Evolutionary conservation across 768 basidiomycete species (phyloP).

Genomic region (Termitomyces sp.): DNA sequence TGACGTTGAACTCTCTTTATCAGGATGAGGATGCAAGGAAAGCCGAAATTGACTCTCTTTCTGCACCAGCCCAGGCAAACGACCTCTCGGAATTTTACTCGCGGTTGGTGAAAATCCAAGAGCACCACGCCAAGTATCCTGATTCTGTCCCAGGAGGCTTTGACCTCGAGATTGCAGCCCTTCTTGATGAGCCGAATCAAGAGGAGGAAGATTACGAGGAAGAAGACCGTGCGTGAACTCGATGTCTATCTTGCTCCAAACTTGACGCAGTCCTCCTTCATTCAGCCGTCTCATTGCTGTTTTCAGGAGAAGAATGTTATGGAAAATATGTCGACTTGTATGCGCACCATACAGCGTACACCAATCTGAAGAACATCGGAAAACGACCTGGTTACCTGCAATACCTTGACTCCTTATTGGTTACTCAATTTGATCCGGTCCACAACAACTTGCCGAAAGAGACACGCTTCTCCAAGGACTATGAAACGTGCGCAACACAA

Average conservation of each 20-base stretch:
- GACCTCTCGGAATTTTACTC: constrained; percentile 93
- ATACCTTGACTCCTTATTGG: constrained; percentile 84
- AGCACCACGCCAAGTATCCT: constrained; percentile 95
- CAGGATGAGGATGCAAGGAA: constrained; percentile 70
- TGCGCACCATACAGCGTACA: constrained; percentile 80
- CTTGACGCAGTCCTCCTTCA: background rate
- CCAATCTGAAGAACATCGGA: constrained; percentile 82
- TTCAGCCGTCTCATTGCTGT: constrained; percentile 73
- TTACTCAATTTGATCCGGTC: constrained; percentile 51
- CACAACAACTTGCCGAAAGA: constrained; percentile 70
- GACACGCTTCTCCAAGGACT: constrained; percentile 66
- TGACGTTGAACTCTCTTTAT: constrained; percentile 67
- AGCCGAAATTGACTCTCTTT: constrained; percentile 59
- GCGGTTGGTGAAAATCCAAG: constrained; percentile 93
- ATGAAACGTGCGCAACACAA: constrained; percentile 56
- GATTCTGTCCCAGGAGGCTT: constrained; percentile 78
- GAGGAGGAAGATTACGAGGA: constrained; percentile 76
- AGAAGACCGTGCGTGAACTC: constrained; percentile 71
- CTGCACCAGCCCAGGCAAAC: constrained; percentile 51
- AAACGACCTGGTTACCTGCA: constrained; percentile 88
- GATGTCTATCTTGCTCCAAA: constrained; percentile 1
- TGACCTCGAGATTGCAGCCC: constrained; percentile 76
- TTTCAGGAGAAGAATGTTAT: constrained; percentile 94
- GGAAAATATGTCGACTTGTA: constrained; percentile 95
- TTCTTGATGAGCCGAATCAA: constrained; percentile 73